phyloP scores from a whole-genome alignment of 2,329 filamentous ascomycete species.

The Thielaviopsis cerberus region DNA sequence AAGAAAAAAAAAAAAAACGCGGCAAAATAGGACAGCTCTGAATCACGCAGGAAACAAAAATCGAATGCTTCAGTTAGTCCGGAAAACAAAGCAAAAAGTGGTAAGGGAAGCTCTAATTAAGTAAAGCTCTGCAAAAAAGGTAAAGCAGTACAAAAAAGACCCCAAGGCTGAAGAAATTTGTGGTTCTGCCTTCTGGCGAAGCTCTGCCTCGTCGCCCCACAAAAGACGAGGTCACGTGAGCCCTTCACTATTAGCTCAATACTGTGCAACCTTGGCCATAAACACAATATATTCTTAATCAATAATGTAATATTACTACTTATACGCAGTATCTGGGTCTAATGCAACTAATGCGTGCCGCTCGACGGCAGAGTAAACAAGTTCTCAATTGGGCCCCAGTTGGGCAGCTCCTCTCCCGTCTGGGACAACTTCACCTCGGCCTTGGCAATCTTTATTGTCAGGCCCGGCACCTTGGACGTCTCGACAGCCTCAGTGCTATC shows the following conservation, averaged over 20 bases:
- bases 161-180: slow-evolving; percentile 13
- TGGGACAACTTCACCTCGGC: slow-evolving; percentile 20
- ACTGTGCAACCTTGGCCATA: background rate
- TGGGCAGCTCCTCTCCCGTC: slow-evolving; percentile 19
- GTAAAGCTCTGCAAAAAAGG: background rate
- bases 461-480: slow-evolving; percentile 17
- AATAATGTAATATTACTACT: background rate
- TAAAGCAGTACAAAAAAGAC: background rate
- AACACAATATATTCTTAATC: background rate
- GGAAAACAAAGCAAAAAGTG: background rate
- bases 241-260: background rate
- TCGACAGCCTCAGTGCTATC: slow-evolving; percentile 17
- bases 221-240: slow-evolving; percentile 8
- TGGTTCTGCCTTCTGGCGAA: slow-evolving; percentile 5
- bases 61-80: background rate
- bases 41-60: background rate
- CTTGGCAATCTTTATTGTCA: slow-evolving; percentile 22
- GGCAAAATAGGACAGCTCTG: background rate
- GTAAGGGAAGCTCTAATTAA: background rate
- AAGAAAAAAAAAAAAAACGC: background rate
- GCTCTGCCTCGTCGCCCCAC: slow-evolving; percentile 10
- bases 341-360: background rate
- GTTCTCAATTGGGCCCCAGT: slow-evolving; percentile 19
- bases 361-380: slow-evolving; percentile 12
- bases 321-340: background rate